Base-by-base conservation (phyloP, 148 eudicot genomes). In the Nyssa sinensis region DNA sequence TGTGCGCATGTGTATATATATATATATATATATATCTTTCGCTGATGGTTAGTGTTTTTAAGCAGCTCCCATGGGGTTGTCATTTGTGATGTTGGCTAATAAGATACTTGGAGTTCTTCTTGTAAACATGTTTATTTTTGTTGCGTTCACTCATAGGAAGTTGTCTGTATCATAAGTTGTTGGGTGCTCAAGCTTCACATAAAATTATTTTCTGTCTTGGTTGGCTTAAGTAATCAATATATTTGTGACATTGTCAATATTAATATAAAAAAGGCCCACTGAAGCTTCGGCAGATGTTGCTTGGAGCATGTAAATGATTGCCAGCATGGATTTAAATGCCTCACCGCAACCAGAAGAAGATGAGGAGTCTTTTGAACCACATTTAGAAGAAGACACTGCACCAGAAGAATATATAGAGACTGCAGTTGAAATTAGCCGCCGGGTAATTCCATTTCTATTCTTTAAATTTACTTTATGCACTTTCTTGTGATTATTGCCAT, bases 321-420 rank as follows among this genome's bases (percentile, higher is more conserved):
- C 75, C 81, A 83, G 74, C 76, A 92, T 95, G 97, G 99, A 95
- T 81, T 88, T 95, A 79, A 95, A 95, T 88, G 97, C 85, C 35
- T 88, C 90, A 32, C 98, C 97, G 6, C 81, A 78, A 79, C 97
- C 97, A 23, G 98, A 95, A 73, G 98, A 95, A 14, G 98, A 95
- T 37, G 98, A 94, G 21, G 96, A 86, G 72, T 74, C 71, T 62
- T 87, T 76, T 71, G 92, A 79, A 57, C 84, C 81, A 67, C 85
- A 83, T 35, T 79, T 85, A 3, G 91, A 78, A 75, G 92, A 86
- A 81, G 79, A 84, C 68, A 74, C 68, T 78, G 85, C 81, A 29
- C 81, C 78, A 10, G 86, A 81, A 74, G 97, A 88, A 31, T 86
- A 79, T 37, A 76, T 65, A 53, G 96, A 90, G 83, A 59, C 86